Conservation (phyloP, 2,329 filamentous ascomycete species). For the Fusarium solani-melongenae region DNA sequence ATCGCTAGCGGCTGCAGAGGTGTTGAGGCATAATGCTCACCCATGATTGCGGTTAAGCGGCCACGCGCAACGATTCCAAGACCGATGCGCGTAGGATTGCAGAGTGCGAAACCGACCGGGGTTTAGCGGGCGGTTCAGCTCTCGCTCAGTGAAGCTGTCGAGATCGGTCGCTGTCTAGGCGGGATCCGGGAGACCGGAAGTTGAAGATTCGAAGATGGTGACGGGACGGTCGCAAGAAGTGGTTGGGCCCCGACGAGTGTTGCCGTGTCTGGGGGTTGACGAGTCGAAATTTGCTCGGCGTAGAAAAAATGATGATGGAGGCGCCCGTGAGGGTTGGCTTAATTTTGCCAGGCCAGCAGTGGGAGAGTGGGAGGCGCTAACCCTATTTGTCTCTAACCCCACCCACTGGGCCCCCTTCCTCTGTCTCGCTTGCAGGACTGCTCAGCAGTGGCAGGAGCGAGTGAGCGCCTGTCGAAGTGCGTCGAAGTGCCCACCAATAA, state of each 20-base stretch:
- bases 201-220: slow-evolving; percentile 15
- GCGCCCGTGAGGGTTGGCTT: slow-evolving; percentile 55
- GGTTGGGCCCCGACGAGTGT: slow-evolving; percentile 52
- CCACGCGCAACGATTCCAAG: slow-evolving; percentile 58
- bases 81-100: slow-evolving; percentile 53
- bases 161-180: slow-evolving; percentile 20
- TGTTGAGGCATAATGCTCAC: slow-evolving; percentile 53
- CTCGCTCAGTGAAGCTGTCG: slow-evolving; percentile 32
- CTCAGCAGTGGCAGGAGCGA: slow-evolving; percentile 24
- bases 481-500: slow-evolving; percentile 4
- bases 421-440: slow-evolving; percentile 38
- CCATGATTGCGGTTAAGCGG: slow-evolving; percentile 69
- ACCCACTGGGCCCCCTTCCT: slow-evolving; percentile 26
- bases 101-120: slow-evolving; percentile 45
- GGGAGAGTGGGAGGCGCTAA: slow-evolving; percentile 57
- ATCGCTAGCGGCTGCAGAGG: slow-evolving; percentile 3
- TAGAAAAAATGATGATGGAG: slow-evolving; percentile 52
- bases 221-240: slow-evolving; percentile 40
- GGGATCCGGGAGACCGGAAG: slow-evolving; percentile 5
- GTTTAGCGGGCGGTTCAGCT: slow-evolving; percentile 41
- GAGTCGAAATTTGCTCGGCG: slow-evolving; percentile 58
- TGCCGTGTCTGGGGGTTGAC: slow-evolving; percentile 56
- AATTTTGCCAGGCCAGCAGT: slow-evolving; percentile 57
- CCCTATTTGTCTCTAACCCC: slow-evolving; percentile 37
- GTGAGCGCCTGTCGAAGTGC: background rate